A percentile compares a stretch with the other conserved stretches of the same genome.
These are phyloP conservation scores for Claviceps humidiphila DNA, from an alignment of 2,329 filamentous ascomycete genomes.

Conservation along the genomic window DNA sequence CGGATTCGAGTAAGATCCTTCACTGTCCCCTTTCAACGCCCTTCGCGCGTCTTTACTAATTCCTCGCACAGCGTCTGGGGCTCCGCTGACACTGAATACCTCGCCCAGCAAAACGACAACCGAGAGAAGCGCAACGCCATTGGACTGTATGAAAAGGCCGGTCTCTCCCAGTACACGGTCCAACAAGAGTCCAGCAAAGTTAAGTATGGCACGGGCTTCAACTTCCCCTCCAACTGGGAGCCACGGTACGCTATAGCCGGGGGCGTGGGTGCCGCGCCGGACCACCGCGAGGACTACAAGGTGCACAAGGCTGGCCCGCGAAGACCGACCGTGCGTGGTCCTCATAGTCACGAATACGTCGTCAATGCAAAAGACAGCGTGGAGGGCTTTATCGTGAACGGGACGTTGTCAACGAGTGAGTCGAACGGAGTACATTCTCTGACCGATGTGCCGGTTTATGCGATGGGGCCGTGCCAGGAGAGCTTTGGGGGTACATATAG, in stretches of 20 bases:
- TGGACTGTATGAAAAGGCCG: constrained; percentile 60
- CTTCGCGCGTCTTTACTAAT: background rate
- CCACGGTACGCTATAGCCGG: constrained; percentile 69
- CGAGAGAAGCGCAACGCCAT: constrained; percentile 64
- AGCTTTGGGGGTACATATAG: constrained; percentile 58
- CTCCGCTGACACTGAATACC: constrained; percentile 66
- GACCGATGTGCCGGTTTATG: constrained; percentile 68
- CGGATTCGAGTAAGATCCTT: constrained; percentile 51
- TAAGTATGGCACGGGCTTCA: constrained; percentile 57
- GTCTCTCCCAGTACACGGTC: constrained; percentile 60
- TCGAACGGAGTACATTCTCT: constrained; percentile 64
- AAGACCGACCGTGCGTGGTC: constrained; percentile 40
- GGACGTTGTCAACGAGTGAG: constrained; percentile 52
- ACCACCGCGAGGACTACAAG: constrained; percentile 63
- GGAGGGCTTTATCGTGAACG: constrained; percentile 61
- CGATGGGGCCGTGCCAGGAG: constrained; percentile 66
- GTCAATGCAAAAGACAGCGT: constrained; percentile 54
- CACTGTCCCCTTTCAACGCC: background rate
- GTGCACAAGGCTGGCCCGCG: constrained; percentile 56
- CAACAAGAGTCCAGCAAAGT: constrained; percentile 36
- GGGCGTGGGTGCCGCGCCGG: constrained; percentile 58
- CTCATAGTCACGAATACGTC: constrained; percentile 44
- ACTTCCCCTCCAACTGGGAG: constrained; percentile 77
- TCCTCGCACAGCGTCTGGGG: constrained; percentile 49
- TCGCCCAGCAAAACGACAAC: constrained; percentile 49